Base-by-base conservation (phyloP, 106 monocot genomes). In the Dendrobium chrysotoxum region DNA sequence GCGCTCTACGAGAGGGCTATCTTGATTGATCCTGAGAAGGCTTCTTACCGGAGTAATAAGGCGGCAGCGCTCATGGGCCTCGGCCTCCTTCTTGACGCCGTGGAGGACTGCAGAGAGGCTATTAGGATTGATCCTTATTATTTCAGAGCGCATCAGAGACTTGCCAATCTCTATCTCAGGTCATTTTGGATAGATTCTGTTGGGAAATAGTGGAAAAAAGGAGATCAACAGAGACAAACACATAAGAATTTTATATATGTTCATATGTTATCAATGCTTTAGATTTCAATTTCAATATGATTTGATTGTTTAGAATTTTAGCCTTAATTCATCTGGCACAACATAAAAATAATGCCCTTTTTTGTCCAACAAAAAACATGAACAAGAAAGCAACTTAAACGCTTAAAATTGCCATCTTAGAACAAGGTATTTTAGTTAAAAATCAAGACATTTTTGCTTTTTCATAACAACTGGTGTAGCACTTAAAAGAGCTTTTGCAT, bases 141-240 rank as follows among this genome's bases (percentile, higher is more conserved):
- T 76, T 23, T 18, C 58, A 80, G 81, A 46, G 92, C 86, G 0
- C 92, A 92, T 31, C 86, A 83, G 39, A 47, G 86, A 6, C 65
- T 92, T 2, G 92, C 83, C 4, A 80, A 61, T 73, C 86, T 92
- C 7, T 92, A 86, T 78, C 82, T 89, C 66, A 88, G 92, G 92
- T 89, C 74, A 67, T 1, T 10, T 10, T 35, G 12, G 15, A 1
- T 40, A 0, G 41, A 16, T 35, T 75, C 10, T 75, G 42, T 75
- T 75, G 25, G 12, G 20, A 41, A 8, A 75, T 50, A 50, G 13
- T 50, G 7, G 11, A 11, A 50, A 12, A 50, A 13, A 50, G 44
- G 13, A 50, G 15, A 50, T 50, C 13, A 50, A 50, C 3, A 50
- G 13, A 50, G 9, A 15, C 11, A 50, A 50, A 50, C 3, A 50